Base-by-base conservation (phyloP, 2,329 filamentous ascomycete species). In the Talaromyces atroroseus region DNA sequence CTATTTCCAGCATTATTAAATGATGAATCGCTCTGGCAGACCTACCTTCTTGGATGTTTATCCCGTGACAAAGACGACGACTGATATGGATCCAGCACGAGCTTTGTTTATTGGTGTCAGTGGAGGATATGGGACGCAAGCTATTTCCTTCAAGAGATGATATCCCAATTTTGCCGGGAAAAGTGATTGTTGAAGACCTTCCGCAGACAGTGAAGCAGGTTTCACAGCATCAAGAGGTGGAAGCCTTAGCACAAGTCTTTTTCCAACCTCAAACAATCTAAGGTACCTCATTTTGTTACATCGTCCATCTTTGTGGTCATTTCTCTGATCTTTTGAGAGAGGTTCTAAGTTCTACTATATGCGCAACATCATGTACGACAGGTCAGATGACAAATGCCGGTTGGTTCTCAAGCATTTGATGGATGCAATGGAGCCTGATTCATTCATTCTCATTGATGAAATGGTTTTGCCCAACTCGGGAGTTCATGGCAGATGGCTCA, bases 391-490 rank as follows among this genome's bases (percentile, higher is more conserved):
- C 34, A 56, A 56, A 10, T 51, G 46, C 34, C 21, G 10, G n/a
- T 8, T 36, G 26, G 51, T 56, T 21, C 34, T 45, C 16, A 49
- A 50, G 18, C 26, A 56, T 5, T 10, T 26, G 16, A 36, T 50
- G 18, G 23, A 34, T 42, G 46, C 36, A 2, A 50, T 56, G 34
- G 53, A 2, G 16, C 47, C 46, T 16, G 53, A 69, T 4, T 74
- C 72, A 0, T 59, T 64, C 16, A 64, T 77, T 16, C 57, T 78
- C 18, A 71, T 77, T 49, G 70, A 74, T 46, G 76, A 78, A 23
- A 66, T 73, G 45, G 68, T 75, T 5, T 53, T 76, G 1, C 70
- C 73, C 2, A 59, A 72, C 26, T 54, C 32, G 7, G 65, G 65
- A 2, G 69, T 63, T 2, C 60, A 65, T 69, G 61, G 60, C 58